Base-by-base conservation (phyloP, 2,329 filamentous ascomycete genomes). In the Clonostachys byssicola region DNA sequence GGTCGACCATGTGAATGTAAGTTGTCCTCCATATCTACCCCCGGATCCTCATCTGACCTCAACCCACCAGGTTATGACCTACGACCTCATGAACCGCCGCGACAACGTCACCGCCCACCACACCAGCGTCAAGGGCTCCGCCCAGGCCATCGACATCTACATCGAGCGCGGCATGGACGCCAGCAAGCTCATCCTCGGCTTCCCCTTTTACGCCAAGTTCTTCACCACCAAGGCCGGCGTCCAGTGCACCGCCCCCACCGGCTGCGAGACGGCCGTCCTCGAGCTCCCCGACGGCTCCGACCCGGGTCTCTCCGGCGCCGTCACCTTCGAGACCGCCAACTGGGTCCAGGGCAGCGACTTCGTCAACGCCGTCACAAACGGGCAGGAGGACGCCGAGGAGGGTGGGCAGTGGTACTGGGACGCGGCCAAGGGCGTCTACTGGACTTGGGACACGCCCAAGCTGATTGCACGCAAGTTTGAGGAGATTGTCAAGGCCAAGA, bases 31-130 rank as follows among this genome's bases (percentile, higher is more conserved):
- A 39, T 2, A 8, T 2, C 36, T 7, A 39, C 7, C 36, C 17
- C 17, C 14, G 36, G 10, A 39, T n/a, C 10, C 12, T 9, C 14
- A 16, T 30, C 5, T 43, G 33, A 20, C 13, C 16, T 12, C 35
- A 4, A 6, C 1, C 16, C 2, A 13, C 38, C n/a, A 67, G 64
- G 66, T 89, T 52, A 88, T 88, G 85, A 75, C 78, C 9, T 89
- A 89, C 60, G 86, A 89, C 58, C 60, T 89, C 43, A 85, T 86
- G 77, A 88, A 88, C 65, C 81, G 86, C 12, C 78, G 86, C n/a
- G 81, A 88, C 60, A 78, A 69, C 44, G 62, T 72, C 17, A 89
- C 85, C 3, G 74, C 72, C 30, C 86, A 89, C 59, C 84, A 88
- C 55, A 78, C 75, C 10, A 80, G 81, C 6, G 66, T 87, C 20